A percentile compares a stretch with the other conserved stretches of the same genome.
phyloP scores from a whole-genome alignment of 306 rosid genomes.

The Cyclanthera cordifolia region DNA sequence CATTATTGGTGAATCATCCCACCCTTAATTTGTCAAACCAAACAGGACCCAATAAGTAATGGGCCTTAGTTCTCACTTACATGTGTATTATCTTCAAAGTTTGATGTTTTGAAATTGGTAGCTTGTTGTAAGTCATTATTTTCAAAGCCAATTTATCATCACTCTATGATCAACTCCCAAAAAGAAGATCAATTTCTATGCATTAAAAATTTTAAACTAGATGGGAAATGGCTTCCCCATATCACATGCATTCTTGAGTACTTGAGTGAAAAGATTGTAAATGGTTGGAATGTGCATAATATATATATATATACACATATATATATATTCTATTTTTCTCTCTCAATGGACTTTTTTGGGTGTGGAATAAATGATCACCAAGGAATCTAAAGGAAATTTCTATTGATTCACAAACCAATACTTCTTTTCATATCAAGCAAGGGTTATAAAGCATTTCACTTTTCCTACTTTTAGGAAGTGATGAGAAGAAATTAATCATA shows the following conservation, averaged over 20 bases:
- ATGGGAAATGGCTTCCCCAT: background rate
- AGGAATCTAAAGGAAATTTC: slow-evolving; percentile 5
- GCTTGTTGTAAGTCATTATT: background rate
- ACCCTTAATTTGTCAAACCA: too few species aligned
- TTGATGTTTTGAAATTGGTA: background rate
- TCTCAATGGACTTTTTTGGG: background rate
- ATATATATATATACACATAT: too few species aligned
- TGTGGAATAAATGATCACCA: slow-evolving; percentile 6
- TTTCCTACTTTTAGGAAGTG: background rate
- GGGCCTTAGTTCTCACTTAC: background rate
- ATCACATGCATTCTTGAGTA: background rate
- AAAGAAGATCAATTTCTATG: background rate
- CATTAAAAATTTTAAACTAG: background rate
- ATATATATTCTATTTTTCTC: background rate
- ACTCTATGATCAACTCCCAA: background rate
- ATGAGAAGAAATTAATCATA: too few species aligned
- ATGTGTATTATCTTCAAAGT: background rate
- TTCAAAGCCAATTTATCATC: background rate
- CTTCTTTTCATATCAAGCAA: background rate
- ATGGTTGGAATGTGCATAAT: background rate
- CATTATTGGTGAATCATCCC: too few species aligned
- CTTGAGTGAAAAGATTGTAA: slow-evolving; percentile 5
- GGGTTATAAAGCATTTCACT: background rate
- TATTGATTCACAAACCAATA: slow-evolving; percentile 6
- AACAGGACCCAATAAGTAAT: background rate